phyloP scores from a whole-genome alignment of 2,329 filamentous ascomycete genomes.

The Microcyclosporella mali region DNA sequence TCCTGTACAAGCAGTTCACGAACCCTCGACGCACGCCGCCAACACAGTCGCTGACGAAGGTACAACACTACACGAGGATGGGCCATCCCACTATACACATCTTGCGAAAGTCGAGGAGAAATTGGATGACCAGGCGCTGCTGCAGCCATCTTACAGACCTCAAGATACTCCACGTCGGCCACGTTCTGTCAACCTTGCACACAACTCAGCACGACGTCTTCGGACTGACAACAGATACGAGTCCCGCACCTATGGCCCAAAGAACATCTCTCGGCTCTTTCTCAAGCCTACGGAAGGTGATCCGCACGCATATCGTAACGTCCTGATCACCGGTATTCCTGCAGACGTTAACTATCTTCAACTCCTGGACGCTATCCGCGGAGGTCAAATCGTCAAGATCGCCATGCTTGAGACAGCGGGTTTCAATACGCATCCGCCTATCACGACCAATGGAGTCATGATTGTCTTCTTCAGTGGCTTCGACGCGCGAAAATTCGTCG shows the following conservation, averaged over 20 bases:
- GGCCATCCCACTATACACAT: too few relatives aligned
- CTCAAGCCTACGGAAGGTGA: constrained; percentile 4
- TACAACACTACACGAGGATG: too few relatives aligned
- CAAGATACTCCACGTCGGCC: too few relatives aligned
- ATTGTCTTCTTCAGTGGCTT: constrained; percentile 18
- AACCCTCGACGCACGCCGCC: too few relatives aligned
- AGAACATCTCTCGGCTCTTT: constrained; percentile 7
- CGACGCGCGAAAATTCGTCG: constrained; percentile 13
- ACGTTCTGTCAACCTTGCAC: too few relatives aligned
- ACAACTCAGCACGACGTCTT: too few relatives aligned
- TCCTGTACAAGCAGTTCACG: too few relatives aligned
- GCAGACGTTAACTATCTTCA: constrained; percentile 13
- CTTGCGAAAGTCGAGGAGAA: too few relatives aligned
- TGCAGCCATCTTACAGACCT: too few relatives aligned
- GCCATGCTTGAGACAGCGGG: constrained; percentile 13
- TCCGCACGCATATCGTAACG: constrained; percentile 11
- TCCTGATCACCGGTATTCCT: constrained; percentile 22
- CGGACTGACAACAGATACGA: too few relatives aligned
- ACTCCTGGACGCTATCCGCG: constrained; percentile 18
- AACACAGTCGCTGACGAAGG: too few relatives aligned
- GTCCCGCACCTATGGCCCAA: constrained; percentile 1
- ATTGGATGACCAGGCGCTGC: too few relatives aligned
- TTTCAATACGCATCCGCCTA: constrained; percentile 19
- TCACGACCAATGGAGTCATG: constrained; percentile 15
- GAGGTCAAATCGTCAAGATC: constrained; percentile 17